Base-by-base conservation (phyloP, 345 rosid species). In the Carallia brachiata region DNA sequence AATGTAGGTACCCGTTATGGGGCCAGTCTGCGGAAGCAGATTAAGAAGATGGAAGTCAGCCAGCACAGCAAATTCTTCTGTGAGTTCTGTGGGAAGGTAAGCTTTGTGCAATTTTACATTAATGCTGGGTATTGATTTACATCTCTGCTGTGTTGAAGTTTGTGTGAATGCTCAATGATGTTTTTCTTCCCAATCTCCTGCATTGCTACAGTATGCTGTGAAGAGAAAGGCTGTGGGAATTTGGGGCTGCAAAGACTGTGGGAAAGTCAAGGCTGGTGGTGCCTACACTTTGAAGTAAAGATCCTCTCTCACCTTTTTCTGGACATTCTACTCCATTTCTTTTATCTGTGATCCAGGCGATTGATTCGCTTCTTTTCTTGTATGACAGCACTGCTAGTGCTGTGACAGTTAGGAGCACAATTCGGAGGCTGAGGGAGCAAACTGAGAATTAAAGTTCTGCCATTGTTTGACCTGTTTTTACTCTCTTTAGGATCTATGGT, bases 371-470 rank as follows among this genome's bases (percentile, higher is more conserved):
- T 10, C 1, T n/a, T 23, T 79, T 23, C 50, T 5, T 30, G 6
- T 67, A 2, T 62, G 28, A 66, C 83, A 87, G 90, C 75, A 86
- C 91, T 16, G 93, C 93, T 1, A 85, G 89, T 75, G 93, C 91
- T 10, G 91, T 89, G 56, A 89, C 94, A 1, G 89, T 87, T 27
- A 79, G 91, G 84, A 87, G 94, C 75, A 87, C 94, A 69, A 84
- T 87, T 17, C 64, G 91, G 9, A 86, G 91, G 68, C 78, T 89
- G 68, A 85, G 94, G 80, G 94, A 87, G 69, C 94, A 87, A 73
- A 89, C 89, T 1, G 88, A 87, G 79, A 81, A 86, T 66, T 89
- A 73, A 76, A 60, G 23, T 4, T 32, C 55, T 69, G 34, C 62
- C 50, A 34, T 50, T 10, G 23, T 28, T 13, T 17, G 2, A 8